Percentiles rank a stretch among this genome's conserved stretches.
Evolutionary conservation across 2,329 filamentous ascomycete species (phyloP).

Genomic region (Trichoderma semiorbis): DNA sequence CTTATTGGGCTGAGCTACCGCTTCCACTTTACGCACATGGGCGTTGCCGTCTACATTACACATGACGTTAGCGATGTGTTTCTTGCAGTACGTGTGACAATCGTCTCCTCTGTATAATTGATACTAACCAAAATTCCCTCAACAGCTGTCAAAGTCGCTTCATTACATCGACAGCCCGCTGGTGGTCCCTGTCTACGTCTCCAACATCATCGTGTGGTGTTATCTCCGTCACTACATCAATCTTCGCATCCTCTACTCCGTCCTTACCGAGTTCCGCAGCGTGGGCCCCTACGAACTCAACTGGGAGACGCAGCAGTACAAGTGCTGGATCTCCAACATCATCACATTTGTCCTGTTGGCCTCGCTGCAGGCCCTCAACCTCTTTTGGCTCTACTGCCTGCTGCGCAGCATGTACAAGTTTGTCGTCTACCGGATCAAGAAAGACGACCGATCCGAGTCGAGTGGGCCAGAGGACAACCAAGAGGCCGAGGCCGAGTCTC

Average conservation of each 20-base stretch:
- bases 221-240: constrained; percentile 86
- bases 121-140: neutral
- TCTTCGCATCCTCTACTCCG: constrained; percentile 68
- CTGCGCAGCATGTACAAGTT: constrained; percentile 69
- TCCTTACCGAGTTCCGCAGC: constrained; percentile 69
- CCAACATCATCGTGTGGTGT: constrained; percentile 79
- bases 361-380: constrained; percentile 66
- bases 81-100: constrained; percentile 58
- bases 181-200: constrained; percentile 73
- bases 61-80: constrained; percentile 94
- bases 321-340: constrained; percentile 63
- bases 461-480: neutral
- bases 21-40: constrained; percentile 95
- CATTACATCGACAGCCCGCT: constrained; percentile 80
- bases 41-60: constrained; percentile 87
- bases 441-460: constrained; percentile 67
- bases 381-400: constrained; percentile 79
- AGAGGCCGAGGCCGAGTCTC: neutral
- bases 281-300: constrained; percentile 70
- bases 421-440: constrained; percentile 53
- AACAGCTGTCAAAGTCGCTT: constrained; percentile 68
- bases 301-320: constrained; percentile 74
- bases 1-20: constrained; percentile 83
- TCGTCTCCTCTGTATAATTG: neutral
- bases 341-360: constrained; percentile 65